Evolutionary conservation across 1,284 basidiomycete genomes (phyloP), one percentile per base, ranked within the genome.

Genomic region (Heterobasidion occidentale): DNA sequence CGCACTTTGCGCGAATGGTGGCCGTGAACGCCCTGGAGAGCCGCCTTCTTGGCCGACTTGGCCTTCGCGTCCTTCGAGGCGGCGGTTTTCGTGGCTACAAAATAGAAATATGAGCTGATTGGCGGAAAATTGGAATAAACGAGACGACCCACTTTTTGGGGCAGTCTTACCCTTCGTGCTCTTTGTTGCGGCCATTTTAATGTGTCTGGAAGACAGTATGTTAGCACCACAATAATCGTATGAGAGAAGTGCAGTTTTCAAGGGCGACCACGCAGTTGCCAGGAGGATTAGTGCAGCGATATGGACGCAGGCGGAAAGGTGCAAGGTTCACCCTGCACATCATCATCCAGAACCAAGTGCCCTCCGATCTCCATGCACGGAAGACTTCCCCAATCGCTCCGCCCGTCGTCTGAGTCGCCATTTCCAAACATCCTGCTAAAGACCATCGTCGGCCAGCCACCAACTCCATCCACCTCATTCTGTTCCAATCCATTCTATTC

Each of bases 1-100:
- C 93, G 88, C 53, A 86, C 79, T 79, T 98, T 98, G 74, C 92
- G 88, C 65, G 83, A 70, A 56, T 84, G 80, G 71, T 89, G 86
- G 54, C 84, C 83, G 69, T 89, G 81, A 60, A 77, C 78, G 56
- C 95, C 96, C 75, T 94, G 93, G 61, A 98, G 84, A 60, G 90
- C 94, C 35, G 95, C 94, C 83, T 98, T 98, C 82, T 95, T 98
- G 59, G 95, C 95, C 55, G 88, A 79, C 79, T 94, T 92, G 68
- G 94, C 94, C 78, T 95, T 94, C 70, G 76, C 75, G 68, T 90
- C 88, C 69, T 70, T 72, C 68, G 68, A 63, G 58, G 65, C 64
- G 58, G 65, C 64, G 48, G 60, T 56, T 36, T 58, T 61, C 58
- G 45, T 46, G 20, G 19, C 52, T 56, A 44, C 55, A 33, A 38